Base-by-base conservation (phyloP, 768 basidiomycete genomes). In the Collybiopsis confluens region DNA sequence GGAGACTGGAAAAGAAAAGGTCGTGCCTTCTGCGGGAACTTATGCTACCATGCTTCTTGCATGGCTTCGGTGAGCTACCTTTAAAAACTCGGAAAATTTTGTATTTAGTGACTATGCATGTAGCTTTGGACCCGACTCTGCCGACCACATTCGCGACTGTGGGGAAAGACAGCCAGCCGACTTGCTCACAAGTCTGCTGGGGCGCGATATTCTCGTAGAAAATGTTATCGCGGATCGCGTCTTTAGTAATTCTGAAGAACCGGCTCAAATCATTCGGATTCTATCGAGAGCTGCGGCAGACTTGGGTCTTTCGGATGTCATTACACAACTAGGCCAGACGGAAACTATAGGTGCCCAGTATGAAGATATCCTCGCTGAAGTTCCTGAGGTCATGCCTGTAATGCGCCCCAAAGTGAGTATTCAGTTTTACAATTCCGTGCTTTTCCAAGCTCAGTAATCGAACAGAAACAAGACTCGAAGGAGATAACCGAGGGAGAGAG, bases 11-110 rank as follows among this genome's bases (percentile, higher is more conserved):
- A 56, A 62, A 0, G 82, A 77, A 43, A 35, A 60, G 2, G 72
- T 81, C 11, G 56, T 59, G 1, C 85, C 90, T 0, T 79, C 77
- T 27, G 56, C 80, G 1, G 66, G 73, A 43, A 86, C 88, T 8
- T 92, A 88, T 68, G 84, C 88, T 13, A 65, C 81, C 16, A 84
- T 90, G 80, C 72, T 92, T 11, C 68, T 81, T 28, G 73, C 80
- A 1, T 80, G 80, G 66, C 65, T 77, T 38, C 73, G 82, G 81
- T 83, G 56, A 56, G 77, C 41, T n/a, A n/a, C 33, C 20, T 6
- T 36, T 0, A 20, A 36, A 46, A 15, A 7, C 30, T 37, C 15
- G 30, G 15, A 33, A 38, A 20, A 26, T 8, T 40, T 10, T 46
- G 24, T 10, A 2, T 26, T 11, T n/a, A 27, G 8, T 37, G 44